Conservation (phyloP, 2,329 filamentous ascomycete genomes). For the Rutstroemia sp. region DNA sequence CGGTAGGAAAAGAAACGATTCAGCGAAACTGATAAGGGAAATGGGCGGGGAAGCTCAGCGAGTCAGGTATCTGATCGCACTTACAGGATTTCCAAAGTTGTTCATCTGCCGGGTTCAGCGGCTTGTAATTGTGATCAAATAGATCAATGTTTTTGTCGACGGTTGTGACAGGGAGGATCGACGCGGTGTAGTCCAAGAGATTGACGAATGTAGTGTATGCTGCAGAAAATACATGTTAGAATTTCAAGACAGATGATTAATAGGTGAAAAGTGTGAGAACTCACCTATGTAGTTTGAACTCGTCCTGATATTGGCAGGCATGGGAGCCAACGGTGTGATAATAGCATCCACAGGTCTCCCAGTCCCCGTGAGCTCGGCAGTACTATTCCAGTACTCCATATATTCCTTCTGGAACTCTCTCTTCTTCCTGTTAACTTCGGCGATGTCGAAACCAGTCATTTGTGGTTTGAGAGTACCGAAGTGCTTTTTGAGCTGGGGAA, state of each 20-base stretch:
- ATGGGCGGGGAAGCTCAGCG: background rate
- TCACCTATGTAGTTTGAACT: conserved; percentile 2
- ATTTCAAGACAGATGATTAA: background rate
- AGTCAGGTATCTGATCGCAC: conserved; percentile 1
- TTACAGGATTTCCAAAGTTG: conserved; percentile 26
- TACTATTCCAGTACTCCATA: conserved; percentile 40
- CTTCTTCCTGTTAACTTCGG: conserved; percentile 40
- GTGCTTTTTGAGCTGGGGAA: conserved; percentile 12
- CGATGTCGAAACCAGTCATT: conserved; percentile 27
- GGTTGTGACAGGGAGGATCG: conserved; percentile 37
- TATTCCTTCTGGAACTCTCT: conserved; percentile 50
- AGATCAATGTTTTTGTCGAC: conserved; percentile 34
- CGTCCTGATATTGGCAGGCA: conserved; percentile 7
- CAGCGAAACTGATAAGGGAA: background rate
- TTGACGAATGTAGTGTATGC: conserved; percentile 7
- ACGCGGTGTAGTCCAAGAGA: conserved; percentile 24
- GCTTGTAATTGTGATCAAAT: conserved; percentile 16
- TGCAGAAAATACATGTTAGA: background rate
- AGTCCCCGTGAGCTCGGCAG: conserved; percentile 17
- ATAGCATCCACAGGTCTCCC: conserved; percentile 46
- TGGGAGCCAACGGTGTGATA: conserved; percentile 42
- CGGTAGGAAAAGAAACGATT: background rate
- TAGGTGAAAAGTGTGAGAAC: background rate
- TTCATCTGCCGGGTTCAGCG: conserved; percentile 25
- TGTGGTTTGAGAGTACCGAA: conserved; percentile 28